A percentile compares a stretch with the other conserved stretches of the same genome.
Evolutionary conservation across 192 early-diverging fungal species (phyloP).

Genomic region (Podila epigama): DNA sequence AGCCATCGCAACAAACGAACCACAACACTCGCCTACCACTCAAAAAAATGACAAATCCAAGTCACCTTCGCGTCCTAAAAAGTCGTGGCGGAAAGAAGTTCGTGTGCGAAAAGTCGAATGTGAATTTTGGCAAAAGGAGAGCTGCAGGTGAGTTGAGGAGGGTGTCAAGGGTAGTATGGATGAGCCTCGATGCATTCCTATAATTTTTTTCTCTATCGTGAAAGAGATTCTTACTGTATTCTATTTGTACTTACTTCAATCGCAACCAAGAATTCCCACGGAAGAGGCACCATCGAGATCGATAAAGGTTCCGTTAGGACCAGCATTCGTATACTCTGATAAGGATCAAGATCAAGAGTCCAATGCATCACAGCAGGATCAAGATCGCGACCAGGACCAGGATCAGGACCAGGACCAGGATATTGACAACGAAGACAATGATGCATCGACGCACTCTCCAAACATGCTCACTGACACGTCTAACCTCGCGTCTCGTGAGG

Average conservation of each 20-base stretch:
- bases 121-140: constrained; percentile 50
- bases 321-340: constrained; percentile 28
- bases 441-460: no score
- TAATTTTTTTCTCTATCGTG: not conserved
- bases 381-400: no score
- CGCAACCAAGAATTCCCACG: constrained; percentile 1
- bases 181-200: not conserved
- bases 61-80: not conserved
- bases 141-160: constrained; percentile 7
- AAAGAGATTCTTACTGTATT: no score
- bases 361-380: not conserved
- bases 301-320: constrained; percentile 26
- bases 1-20: not conserved
- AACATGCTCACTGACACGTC: no score
- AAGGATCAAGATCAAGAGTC: constrained; percentile 19
- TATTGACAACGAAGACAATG: no score
- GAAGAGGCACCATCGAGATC: constrained; percentile 7
- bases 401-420: no score
- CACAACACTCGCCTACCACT: not conserved
- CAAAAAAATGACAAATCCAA: not conserved
- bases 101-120: constrained; percentile 45
- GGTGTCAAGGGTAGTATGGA: no score
- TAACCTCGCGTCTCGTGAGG: no score
- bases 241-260: no score
- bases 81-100: constrained; percentile 21